Percentiles rank a stretch among this genome's conserved stretches.
Conservation (phyloP, 305 asterid genomes). For the Fraxinus greggii region DNA sequence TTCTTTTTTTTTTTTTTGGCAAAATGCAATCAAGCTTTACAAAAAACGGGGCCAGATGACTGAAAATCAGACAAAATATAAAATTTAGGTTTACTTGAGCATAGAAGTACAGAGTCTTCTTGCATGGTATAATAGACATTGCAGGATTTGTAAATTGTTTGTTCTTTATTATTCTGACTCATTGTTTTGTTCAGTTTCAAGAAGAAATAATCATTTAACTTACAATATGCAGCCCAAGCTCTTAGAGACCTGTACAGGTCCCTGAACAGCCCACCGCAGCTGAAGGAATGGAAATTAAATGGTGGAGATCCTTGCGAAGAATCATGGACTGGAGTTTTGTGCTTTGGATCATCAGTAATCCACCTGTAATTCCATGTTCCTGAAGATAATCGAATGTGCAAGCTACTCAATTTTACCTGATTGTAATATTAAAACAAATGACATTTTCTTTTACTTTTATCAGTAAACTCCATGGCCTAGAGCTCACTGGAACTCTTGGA, state of each 20-base stretch:
- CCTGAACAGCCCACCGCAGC: slow-evolving; percentile 58
- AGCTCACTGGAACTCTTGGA: slow-evolving; percentile 60
- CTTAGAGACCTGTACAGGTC: slow-evolving; percentile 64
- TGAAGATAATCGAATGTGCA: neutral
- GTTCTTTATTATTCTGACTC: neutral
- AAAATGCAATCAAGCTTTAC: neutral
- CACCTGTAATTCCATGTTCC: slow-evolving; percentile 51
- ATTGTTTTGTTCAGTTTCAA: neutral
- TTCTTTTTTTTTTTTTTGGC: too few species aligned
- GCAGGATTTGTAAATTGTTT: neutral
- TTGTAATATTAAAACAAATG: neutral
- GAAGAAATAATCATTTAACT: slow-evolving; percentile 12
- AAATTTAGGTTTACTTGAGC: neutral
- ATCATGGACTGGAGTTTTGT: slow-evolving; percentile 71
- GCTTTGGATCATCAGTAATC: slow-evolving; percentile 60
- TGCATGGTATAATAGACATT: neutral
- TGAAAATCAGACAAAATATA: neutral
- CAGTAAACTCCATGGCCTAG: slow-evolving; percentile 74
- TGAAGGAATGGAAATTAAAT: slow-evolving; percentile 56
- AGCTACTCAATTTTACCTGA: neutral
- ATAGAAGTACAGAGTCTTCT: neutral
- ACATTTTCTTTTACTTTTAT: slow-evolving; percentile 14
- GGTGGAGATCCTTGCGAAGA: slow-evolving; percentile 88
- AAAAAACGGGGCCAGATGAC: neutral
- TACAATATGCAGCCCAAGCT: slow-evolving; percentile 59